Base-by-base conservation (phyloP, 2,329 filamentous ascomycete genomes). In the Penicillium sp. region DNA sequence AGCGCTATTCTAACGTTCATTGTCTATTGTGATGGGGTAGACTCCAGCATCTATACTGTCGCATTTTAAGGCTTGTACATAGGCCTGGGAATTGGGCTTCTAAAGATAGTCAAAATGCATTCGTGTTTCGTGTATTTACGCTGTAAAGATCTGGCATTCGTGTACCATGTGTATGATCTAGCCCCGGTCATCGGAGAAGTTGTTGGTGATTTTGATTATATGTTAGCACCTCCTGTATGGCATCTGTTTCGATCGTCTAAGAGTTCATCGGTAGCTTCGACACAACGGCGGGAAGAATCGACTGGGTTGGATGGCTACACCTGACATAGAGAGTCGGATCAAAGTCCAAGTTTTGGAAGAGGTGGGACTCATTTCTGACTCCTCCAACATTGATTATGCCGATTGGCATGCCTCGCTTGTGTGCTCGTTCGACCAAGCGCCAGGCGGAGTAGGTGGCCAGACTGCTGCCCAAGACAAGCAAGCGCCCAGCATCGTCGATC, bases 381-480 rank as follows among this genome's bases (percentile, higher is more conserved):
- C 76, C 76, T 28, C 76, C 76, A 53, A 96, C 80, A 65, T 96
- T 97, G 53, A 96, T 76, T 39, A 96, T 86, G 0, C 86, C 92
- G 67, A 97, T 88, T 15, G 90, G 86, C 84, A 95, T 93, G 0
- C 85, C 85, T 57, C 85, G 81, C 62, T 94, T 89, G 62, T 88
- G 86, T 28, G 93, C 94, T 53, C 86, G 79, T 75, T 91, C 93
- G 1, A 88, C 90, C 49, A 99, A 73, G 52, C 93, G 80, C 91
- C 91, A 99, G 0, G 94, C 94, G 10, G 91, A 96, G 70, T 95
- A 97, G 0, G 94, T 97, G 6, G 94, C 94, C 44, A 97, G 80
- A 56, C 90, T 96, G 33, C 90, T 96, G 4, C 92, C 94, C 15
- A 97, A 71, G 8, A 97, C 82, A 21, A 97, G 77, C 33, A 97